Evolutionary conservation across 1,139 yeast genomes (phyloP), one percentile per base, ranked within the genome.

Genomic region (Pneumocystis carinii): DNA sequence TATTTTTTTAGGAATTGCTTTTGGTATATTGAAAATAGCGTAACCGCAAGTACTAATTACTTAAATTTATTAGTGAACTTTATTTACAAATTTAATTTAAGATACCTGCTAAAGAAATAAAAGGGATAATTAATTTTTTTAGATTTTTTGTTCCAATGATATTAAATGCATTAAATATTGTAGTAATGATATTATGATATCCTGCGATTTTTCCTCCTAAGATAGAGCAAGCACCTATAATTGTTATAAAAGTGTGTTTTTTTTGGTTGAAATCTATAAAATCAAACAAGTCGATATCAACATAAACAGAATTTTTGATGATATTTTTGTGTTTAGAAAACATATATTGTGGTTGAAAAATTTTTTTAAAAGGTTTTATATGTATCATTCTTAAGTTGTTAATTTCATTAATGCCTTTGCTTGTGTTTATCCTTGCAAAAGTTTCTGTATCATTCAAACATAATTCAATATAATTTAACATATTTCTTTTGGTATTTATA

Each of bases 361-460:
- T 67, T 86, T 85, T 66, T 83, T 84, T 61, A 72, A 53, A 60
- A 74, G 70, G 64, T 83, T 83, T 66, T 92, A 84, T 59, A 81
- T 79, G 7, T 79, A 42, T 19, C 19, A 42, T 42, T 19, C 53
- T 27, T 42, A 42, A 19, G 17, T 42, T 42, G 12, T 42, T 42
- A 42, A 42, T 42, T 79, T 36, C 90, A 92, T 15, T 14, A 83
- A 81, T 5, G 72, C 72, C 4, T 78, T 73, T 0, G 97, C 88
- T 53, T 78, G 29, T 42, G 15, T 42, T 73, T 3, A 72, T 69
- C 66, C 86, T 83, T 1, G 97, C 95, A 68, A 76, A 77, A 4
- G 78, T 78, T 72, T 92, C 98, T 69, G 92, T 80, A 37, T 75
- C 72, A 15, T 72, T 74, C 7, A 90, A 89, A n/a, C 87, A 77